These are phyloP conservation scores for Blastocystis sp. DNA, from an alignment of 352 stramenopile species.

Conservation along the genomic window DNA sequence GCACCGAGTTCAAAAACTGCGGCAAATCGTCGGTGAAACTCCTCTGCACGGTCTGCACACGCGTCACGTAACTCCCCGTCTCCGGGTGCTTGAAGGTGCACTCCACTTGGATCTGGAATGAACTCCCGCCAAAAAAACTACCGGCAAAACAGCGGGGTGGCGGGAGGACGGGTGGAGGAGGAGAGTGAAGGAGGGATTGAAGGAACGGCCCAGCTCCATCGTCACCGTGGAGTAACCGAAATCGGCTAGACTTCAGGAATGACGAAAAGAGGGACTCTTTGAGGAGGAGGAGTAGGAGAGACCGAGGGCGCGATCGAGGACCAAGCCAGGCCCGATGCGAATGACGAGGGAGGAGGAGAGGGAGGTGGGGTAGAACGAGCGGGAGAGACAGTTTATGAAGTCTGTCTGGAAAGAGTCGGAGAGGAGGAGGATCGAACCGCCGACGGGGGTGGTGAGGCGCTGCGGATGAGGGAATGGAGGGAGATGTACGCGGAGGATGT, in stretches of 20 bases:
- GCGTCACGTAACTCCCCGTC: not conserved
- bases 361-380: not conserved
- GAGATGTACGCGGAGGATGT: not conserved
- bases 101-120: constrained; percentile 20
- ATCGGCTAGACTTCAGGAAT: not conserved
- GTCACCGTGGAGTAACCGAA: not conserved
- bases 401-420: constrained; percentile 24
- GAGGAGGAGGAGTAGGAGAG: not conserved
- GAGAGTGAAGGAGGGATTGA: not conserved
- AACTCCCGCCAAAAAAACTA: not conserved
- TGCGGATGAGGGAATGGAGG: not conserved
- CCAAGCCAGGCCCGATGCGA: not conserved
- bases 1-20: not conserved
- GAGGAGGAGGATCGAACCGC: not conserved
- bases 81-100: not conserved
- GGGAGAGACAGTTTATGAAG: constrained; percentile 18
- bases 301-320: not conserved
- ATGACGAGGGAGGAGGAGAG: not conserved
- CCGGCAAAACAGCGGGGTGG: not conserved
- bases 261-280: not conserved
- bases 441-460: not conserved
- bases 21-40: not conserved
- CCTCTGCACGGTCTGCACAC: constrained; percentile 9
- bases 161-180: not conserved
- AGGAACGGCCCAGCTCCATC: constrained; percentile 4